Evolutionary conservation across 768 basidiomycete species (phyloP).

Genomic region (Dioszegia crocea): DNA sequence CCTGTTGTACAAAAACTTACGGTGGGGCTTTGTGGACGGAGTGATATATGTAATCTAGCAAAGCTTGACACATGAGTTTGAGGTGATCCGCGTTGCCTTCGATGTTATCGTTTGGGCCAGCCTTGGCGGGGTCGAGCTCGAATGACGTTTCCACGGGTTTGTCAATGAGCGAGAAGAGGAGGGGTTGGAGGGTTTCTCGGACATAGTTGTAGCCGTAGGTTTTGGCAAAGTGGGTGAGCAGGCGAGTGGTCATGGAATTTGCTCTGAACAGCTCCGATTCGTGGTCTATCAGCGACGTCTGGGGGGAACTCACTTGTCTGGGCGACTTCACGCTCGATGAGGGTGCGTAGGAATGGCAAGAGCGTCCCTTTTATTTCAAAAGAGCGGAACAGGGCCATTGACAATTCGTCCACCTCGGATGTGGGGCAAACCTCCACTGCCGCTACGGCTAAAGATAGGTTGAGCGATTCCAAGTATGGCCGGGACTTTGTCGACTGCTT

Average conservation of each 20-base stretch:
- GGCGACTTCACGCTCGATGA: constrained; percentile 80
- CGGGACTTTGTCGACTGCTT: constrained; percentile 9
- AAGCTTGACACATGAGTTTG: constrained; percentile 66
- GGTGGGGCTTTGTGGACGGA: constrained; percentile 69
- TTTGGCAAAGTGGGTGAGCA: constrained; percentile 78
- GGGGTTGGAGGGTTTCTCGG: constrained; percentile 69
- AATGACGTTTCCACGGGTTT: constrained; percentile 71
- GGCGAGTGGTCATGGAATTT: constrained; percentile 80
- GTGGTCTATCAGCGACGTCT: constrained; percentile 55
- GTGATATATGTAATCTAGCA: constrained; percentile 68
- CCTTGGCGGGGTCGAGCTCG: constrained; percentile 64
- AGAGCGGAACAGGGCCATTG: constrained; percentile 75
- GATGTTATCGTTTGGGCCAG: constrained; percentile 58
- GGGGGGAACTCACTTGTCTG: constrained; percentile 66
- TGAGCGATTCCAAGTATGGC: constrained; percentile 21
- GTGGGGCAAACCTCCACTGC: constrained; percentile 82
- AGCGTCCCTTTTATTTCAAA: constrained; percentile 74
- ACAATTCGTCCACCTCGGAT: constrained; percentile 66
- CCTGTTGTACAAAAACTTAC: constrained; percentile 54
- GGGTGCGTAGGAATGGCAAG: constrained; percentile 68
- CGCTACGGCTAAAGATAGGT: constrained; percentile 57
- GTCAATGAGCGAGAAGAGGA: constrained; percentile 68
- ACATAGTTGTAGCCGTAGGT: constrained; percentile 91
- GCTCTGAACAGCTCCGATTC: constrained; percentile 79
- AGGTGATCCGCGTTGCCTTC: constrained; percentile 67